Percentiles rank a stretch among this genome's conserved stretches.
Evolutionary conservation across 2,329 filamentous ascomycete genomes (phyloP).

Genomic region (Plectosphaerella plurivora): DNA sequence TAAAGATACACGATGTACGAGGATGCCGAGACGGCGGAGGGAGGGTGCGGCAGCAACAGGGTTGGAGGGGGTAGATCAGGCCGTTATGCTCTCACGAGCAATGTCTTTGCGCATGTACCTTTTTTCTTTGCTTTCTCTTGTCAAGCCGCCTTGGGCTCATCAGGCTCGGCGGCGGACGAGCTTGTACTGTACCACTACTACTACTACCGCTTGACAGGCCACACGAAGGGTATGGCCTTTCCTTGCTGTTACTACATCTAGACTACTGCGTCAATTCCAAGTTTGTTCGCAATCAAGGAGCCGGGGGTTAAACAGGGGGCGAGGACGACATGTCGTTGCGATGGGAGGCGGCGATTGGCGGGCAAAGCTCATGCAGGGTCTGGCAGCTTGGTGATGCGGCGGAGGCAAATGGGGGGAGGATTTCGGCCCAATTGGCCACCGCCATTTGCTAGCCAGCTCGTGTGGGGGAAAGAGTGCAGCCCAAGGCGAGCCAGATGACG

Average conservation of each 20-base stretch:
- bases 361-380: not conserved
- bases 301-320: not conserved
- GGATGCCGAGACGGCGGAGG: too few relatives aligned
- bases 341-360: not conserved
- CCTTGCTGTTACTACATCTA: too few relatives aligned
- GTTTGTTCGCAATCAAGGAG: too few relatives aligned
- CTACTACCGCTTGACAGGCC: not conserved
- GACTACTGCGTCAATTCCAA: too few relatives aligned
- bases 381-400: not conserved
- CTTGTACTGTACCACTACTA: not conserved
- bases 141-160: not conserved
- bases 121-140: conserved; percentile 3
- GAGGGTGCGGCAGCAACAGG: not conserved
- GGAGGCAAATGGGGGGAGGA: not conserved
- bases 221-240: not conserved
- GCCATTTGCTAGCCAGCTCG: not conserved
- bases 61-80: conserved; percentile 11
- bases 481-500: not conserved
- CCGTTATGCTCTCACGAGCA: conserved; percentile 16
- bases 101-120: conserved; percentile 1
- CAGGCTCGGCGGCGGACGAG: not conserved
- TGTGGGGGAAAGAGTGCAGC: not conserved
- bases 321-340: not conserved
- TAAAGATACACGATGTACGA: conserved; percentile 1
- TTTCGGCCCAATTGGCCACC: conserved; percentile 3